Base-by-base conservation (phyloP, 805 yeast genomes). In the Saccharomycopsis microspora region DNA sequence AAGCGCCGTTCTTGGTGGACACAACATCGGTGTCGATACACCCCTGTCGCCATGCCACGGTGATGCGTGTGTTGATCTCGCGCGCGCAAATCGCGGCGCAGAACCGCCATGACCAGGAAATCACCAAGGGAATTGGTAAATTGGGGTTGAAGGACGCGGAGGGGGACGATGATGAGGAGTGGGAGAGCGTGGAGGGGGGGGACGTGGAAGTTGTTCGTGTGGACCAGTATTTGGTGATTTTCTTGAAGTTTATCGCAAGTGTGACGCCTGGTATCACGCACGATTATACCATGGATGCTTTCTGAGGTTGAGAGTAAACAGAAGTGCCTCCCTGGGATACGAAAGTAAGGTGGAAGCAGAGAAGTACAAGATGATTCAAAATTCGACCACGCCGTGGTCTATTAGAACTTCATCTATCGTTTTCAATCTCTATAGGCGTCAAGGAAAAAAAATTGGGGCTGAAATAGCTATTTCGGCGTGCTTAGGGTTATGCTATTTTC, bases 181-280 rank as follows among this genome's bases (percentile, higher is more conserved):
- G 83, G 82, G 84, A 80, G 58, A 76, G 74, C 53, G 62, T 77
- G 31, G 69, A 57, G 58, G 52, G 38, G 36, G 53, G 50, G 31
- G 62, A 57, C 27, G 56, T 54, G 5, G 64, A 63, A 47, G 58
- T 57, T 5, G 70, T 90, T 5, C 72, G 96, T 32, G 97, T 83
- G 1, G 97, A 93, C 62, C 97, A 89, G 60, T 93, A 93, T 61
- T 66, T 93, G 55, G 72, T 93, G 36, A 82, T 90, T 10, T 93
- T 93, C 62, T 71, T 93, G 58, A 93, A 93, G 65, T 93, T 93
- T 60, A 90, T 93, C 43, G 85, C 97, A 5, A 86, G 97, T 67
- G 97, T 93, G 5, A 89, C 96, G 1, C 98, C 98, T 0, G 96
- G 97, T 11, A 89, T 93, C 48, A 96, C 90, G 66, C 94, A 90